Conservation (phyloP, 140 eudicot species). For the Flaveria floridana region DNA sequence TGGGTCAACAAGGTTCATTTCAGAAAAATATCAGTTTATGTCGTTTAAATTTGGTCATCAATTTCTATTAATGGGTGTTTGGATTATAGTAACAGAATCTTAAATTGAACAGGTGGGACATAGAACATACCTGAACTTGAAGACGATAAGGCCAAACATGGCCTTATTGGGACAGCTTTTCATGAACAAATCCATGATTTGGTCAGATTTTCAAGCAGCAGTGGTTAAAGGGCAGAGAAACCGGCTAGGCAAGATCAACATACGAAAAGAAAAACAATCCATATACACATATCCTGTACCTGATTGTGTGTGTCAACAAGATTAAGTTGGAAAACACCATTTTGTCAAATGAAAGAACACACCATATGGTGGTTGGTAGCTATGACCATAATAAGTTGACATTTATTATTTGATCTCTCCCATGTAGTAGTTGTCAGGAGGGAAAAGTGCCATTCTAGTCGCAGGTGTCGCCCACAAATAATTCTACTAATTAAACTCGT, state of each 20-base stretch:
- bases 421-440: slow-evolving; percentile 19
- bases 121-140: slow-evolving; percentile 61
- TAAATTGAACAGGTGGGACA: slow-evolving; percentile 70
- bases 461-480: slow-evolving; percentile 6
- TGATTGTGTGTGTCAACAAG: slow-evolving; percentile 85
- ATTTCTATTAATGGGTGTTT: background rate
- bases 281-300: slow-evolving; percentile 91
- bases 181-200: slow-evolving; percentile 64
- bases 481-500: background rate
- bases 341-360: slow-evolving; percentile 18
- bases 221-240: slow-evolving; percentile 68
- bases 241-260: slow-evolving; percentile 70
- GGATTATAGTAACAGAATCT: background rate
- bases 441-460: slow-evolving; percentile 17
- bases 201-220: slow-evolving; percentile 69
- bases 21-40: background rate
- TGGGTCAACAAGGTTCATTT: background rate
- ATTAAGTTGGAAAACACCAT: slow-evolving; percentile 6
- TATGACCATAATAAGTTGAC: slow-evolving; percentile 30
- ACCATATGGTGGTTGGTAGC: slow-evolving; percentile 18
- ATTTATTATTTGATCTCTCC: slow-evolving; percentile 21
- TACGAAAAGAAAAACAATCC: slow-evolving; percentile 64
- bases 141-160: slow-evolving; percentile 93
- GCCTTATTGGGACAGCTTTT: slow-evolving; percentile 73
- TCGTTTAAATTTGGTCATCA: background rate